Conservation (phyloP, 192 early-diverging fungal genomes). For the Backusella morwellensis region DNA sequence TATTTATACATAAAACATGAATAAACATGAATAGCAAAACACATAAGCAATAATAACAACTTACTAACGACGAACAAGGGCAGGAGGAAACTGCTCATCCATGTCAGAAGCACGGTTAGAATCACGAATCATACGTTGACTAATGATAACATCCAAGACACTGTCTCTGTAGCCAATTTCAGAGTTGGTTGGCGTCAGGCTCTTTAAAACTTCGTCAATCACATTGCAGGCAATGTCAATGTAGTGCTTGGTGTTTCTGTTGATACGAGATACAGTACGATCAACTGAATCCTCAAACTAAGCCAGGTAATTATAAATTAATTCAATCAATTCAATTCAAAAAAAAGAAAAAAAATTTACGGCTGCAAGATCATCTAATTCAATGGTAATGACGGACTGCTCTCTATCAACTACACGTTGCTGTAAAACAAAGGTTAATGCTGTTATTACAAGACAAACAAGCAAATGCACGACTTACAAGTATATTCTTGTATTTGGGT, state of each 20-base stretch:
- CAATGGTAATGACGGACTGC: slow-evolving; percentile 56
- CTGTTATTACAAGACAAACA: not conserved
- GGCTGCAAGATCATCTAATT: slow-evolving; percentile 66
- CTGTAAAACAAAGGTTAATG: slow-evolving; percentile 25
- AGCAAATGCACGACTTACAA: slow-evolving; percentile 24
- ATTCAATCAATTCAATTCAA: not conserved
- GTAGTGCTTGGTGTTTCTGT: slow-evolving; percentile 85
- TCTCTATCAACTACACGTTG: slow-evolving; percentile 65
- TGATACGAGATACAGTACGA: slow-evolving; percentile 64
- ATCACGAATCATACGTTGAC: slow-evolving; percentile 77
- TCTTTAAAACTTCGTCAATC: slow-evolving; percentile 62
- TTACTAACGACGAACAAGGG: slow-evolving; percentile 86
- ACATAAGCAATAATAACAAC: slow-evolving; percentile 16
- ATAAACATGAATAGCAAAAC: not conserved
- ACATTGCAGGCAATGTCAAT: slow-evolving; percentile 73
- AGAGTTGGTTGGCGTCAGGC: slow-evolving; percentile 48
- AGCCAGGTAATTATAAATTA: not conserved
- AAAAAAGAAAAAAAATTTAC: slow-evolving; percentile 20
- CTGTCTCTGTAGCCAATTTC: slow-evolving; percentile 65
- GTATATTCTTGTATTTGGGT: slow-evolving; percentile 45
- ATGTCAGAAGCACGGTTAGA: slow-evolving; percentile 36
- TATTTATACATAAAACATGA: slow-evolving; percentile 19
- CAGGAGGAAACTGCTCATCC: slow-evolving; percentile 64
- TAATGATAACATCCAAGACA: slow-evolving; percentile 88
- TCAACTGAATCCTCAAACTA: slow-evolving; percentile 40